These are phyloP conservation scores for Fragaria vesca DNA, from an alignment of 306 rosid genomes.

Conservation along the genomic window DNA sequence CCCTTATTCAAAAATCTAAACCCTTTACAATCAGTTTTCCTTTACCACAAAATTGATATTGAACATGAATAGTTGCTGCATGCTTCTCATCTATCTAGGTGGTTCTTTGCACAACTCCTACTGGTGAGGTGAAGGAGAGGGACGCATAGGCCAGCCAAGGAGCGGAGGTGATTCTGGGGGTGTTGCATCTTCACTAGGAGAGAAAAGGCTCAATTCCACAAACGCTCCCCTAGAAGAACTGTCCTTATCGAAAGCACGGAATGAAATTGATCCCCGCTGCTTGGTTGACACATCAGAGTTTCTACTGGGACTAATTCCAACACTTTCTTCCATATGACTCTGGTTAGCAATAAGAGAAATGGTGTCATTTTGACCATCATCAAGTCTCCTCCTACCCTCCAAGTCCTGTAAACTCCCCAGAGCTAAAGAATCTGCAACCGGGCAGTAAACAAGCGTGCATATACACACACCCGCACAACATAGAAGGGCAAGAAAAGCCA, in stretches of 20 bases:
- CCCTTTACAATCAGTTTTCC: slow-evolving; percentile 83
- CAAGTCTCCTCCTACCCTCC: slow-evolving; percentile 67
- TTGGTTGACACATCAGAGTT: slow-evolving; percentile 70
- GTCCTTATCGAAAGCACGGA: slow-evolving; percentile 60
- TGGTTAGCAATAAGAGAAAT: slow-evolving; percentile 80
- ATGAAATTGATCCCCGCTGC: slow-evolving; percentile 78
- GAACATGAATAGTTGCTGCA: slow-evolving; percentile 38
- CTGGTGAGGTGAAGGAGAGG: slow-evolving; percentile 29
- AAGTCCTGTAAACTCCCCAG: slow-evolving; percentile 77
- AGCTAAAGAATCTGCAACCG: slow-evolving; percentile 88
- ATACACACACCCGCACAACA: slow-evolving; percentile 85
- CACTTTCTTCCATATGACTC: slow-evolving; percentile 60
- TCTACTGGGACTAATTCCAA: slow-evolving; percentile 57
- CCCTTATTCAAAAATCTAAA: slow-evolving; percentile 67
- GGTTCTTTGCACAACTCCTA: slow-evolving; percentile 34
- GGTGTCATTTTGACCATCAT: slow-evolving; percentile 60
- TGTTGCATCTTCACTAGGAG: slow-evolving; percentile 65
- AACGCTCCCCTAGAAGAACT: slow-evolving; percentile 69
- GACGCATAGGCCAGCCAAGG: slow-evolving; percentile 83
- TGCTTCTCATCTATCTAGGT: slow-evolving; percentile 20
- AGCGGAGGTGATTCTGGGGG: slow-evolving; percentile 87
- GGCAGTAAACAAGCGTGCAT: slow-evolving; percentile 89
- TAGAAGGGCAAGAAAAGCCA: slow-evolving; percentile 86
- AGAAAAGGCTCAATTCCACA: slow-evolving; percentile 90
- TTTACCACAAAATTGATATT: slow-evolving; percentile 82